phyloP scores from a whole-genome alignment of 805 yeast species.

The Candida pseudoglaebosa region DNA sequence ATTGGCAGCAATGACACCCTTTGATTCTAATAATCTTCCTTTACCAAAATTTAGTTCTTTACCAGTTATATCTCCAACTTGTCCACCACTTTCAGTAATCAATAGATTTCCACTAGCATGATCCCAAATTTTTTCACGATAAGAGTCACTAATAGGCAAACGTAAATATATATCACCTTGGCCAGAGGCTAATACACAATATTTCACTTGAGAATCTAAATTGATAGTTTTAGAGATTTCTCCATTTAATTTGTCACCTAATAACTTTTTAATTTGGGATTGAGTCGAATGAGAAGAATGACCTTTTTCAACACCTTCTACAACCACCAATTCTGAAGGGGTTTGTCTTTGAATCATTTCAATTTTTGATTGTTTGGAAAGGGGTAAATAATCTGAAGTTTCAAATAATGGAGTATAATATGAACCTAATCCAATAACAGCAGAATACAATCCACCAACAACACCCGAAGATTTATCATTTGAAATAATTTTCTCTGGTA shows the following conservation, averaged over 20 bases:
- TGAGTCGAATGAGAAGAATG: conserved; percentile 93
- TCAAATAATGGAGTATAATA: conserved; percentile 45
- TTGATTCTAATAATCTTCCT: conserved; percentile 77
- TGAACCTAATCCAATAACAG: conserved; percentile 66
- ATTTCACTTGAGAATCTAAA: conserved; percentile 94
- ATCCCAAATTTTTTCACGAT: conserved; percentile 97
- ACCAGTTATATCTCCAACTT: conserved; percentile 82
- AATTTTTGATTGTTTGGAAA: conserved; percentile 35
- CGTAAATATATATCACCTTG: conserved; percentile 90
- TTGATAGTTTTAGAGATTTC: conserved; percentile 61
- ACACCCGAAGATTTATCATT: conserved; percentile 29
- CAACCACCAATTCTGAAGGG: conserved; percentile 56
- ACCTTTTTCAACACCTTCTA: conserved; percentile 93
- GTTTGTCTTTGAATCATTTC: conserved; percentile 47
- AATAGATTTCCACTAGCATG: conserved; percentile 94
- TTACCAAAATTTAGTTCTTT: conserved; percentile 70
- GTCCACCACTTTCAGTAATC: conserved; percentile 87
- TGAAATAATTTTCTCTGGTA: conserved; percentile 50
- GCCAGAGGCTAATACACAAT: conserved; percentile 86
- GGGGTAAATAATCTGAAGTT: conserved; percentile 30
- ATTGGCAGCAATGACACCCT: conserved; percentile 90
- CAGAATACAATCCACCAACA: conserved; percentile 73
- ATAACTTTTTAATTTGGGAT: conserved; percentile 58
- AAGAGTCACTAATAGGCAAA: conserved; percentile 69
- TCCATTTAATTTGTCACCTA: conserved; percentile 49